Base-by-base conservation (phyloP, 1,284 basidiomycete genomes). In the Papiliotrema terrestris region DNA sequence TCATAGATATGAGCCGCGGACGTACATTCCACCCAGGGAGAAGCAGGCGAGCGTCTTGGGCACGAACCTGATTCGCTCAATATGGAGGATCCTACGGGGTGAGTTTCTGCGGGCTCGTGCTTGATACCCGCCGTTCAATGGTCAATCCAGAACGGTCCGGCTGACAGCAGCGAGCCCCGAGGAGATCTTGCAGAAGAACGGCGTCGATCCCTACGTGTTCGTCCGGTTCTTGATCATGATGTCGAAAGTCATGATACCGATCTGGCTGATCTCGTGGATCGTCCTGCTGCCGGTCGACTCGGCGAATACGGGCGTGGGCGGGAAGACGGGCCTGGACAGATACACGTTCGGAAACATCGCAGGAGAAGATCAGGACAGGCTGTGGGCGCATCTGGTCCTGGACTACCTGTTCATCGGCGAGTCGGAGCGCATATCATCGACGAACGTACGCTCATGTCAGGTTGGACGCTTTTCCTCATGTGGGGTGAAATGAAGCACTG, bases 201-300 rank as follows among this genome's bases (percentile, higher is more conserved):
- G 76, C 1, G 72, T 76, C 37, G 88, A 90, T 69, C 86, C 87
- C 59, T 90, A 83, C 75, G 84, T 88, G 79, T 88, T 88, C 66
- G 74, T 83, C 52, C 78, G 80, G 17, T 90, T 85, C 71, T 75
- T 89, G 42, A 81, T 83, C 59, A 80, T 86, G 69, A 79, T 85
- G 65, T 75, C 85, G 57, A 81, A 81, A 67, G 83, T 88, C 26
- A 86, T 89, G 68, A 67, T 83, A 8, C 83, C 84, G 8, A 84
- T 86, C 68, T 86, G 84, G 65, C 20, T 84, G 47, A 39, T 83
- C 15, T 85, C 84, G 2, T 86, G 84, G 77, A 53, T 77, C 11
- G 72, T 86, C 35, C 80, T 86, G 38, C 68, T 86, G 15, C 86
- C 88, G 26, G 78, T 86, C 56, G 82, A 89, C 55, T 74, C 81